These are phyloP conservation scores for Fraxinus quadrangulata DNA, from an alignment of 257 asterid species.

Conservation along the genomic window DNA sequence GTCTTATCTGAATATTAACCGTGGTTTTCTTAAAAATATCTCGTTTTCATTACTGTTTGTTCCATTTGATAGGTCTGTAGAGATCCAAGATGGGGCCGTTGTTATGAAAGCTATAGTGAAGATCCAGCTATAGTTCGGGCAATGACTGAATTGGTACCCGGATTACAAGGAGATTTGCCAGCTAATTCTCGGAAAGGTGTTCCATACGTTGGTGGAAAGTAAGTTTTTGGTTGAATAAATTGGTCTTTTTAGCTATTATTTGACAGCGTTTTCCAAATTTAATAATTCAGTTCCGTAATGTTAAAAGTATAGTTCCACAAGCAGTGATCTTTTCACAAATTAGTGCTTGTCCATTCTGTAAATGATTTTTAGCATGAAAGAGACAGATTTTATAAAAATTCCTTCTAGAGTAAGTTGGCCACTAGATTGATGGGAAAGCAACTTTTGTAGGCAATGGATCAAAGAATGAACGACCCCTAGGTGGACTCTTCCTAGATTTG, in stretches of 20 bases:
- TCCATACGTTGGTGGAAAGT: constrained; percentile 66
- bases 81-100: constrained; percentile 92
- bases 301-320: neutral
- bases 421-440: neutral
- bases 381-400: neutral
- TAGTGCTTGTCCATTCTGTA: neutral
- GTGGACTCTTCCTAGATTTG: neutral
- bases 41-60: neutral
- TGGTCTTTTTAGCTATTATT: neutral
- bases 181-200: constrained; percentile 53
- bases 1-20: neutral
- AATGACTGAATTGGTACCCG: constrained; percentile 78
- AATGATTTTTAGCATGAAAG: neutral
- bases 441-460: neutral
- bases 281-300: neutral
- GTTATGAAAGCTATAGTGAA: constrained; percentile 80
- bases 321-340: neutral
- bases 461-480: neutral
- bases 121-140: constrained; percentile 55
- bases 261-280: neutral
- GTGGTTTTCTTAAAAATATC: neutral
- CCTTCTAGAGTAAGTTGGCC: neutral
- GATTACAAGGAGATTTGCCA: constrained; percentile 72
- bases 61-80: constrained; percentile 61
- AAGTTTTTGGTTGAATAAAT: constrained; percentile 32